Percentiles rank a stretch among this genome's conserved stretches.
Conservation (phyloP, 2,329 filamentous ascomycete species). For the Metarhizium anisopliae region DNA sequence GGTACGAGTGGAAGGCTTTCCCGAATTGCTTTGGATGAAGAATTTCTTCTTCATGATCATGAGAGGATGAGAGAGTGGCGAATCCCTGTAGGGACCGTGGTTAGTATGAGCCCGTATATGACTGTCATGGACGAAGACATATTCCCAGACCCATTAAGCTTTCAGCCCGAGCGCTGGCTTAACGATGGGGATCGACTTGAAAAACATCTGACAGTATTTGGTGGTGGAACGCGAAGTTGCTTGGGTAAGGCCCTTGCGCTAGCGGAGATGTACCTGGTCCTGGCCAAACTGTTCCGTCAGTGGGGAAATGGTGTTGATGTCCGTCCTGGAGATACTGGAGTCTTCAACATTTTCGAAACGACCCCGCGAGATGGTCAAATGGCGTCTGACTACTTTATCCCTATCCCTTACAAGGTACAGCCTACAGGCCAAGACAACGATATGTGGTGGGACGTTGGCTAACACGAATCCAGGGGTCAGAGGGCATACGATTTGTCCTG, state of each 20-base stretch:
- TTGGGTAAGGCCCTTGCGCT: slow-evolving; percentile 29
- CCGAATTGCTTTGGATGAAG: slow-evolving; percentile 34
- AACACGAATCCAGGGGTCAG: slow-evolving; percentile 18
- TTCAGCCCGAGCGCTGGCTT: slow-evolving; percentile 28
- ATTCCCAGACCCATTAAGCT: slow-evolving; percentile 22
- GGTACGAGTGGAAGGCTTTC: slow-evolving; percentile 38
- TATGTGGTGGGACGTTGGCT: neutral
- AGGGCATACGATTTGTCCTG: slow-evolving; percentile 24
- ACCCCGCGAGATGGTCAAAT: slow-evolving; percentile 24
- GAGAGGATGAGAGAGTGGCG: slow-evolving; percentile 17
- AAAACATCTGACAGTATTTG: slow-evolving; percentile 25
- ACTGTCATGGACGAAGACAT: slow-evolving; percentile 24
- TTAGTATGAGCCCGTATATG: slow-evolving; percentile 29
- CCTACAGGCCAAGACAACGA: neutral
- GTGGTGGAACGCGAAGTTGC: slow-evolving; percentile 25
- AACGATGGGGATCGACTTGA: slow-evolving; percentile 21
- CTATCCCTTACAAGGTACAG: slow-evolving; percentile 27
- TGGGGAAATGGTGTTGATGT: slow-evolving; percentile 28
- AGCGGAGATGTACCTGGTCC: slow-evolving; percentile 27
- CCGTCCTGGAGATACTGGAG: slow-evolving; percentile 23
- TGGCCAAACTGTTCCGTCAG: slow-evolving; percentile 27
- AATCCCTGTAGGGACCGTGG: slow-evolving; percentile 23
- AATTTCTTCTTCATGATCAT: slow-evolving; percentile 19
- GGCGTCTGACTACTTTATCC: slow-evolving; percentile 29
- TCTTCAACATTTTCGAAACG: slow-evolving; percentile 26